Base-by-base conservation (phyloP, 225 moss, liverwort and hornwort genomes). In the Pseudisothecium myosuroides region DNA sequence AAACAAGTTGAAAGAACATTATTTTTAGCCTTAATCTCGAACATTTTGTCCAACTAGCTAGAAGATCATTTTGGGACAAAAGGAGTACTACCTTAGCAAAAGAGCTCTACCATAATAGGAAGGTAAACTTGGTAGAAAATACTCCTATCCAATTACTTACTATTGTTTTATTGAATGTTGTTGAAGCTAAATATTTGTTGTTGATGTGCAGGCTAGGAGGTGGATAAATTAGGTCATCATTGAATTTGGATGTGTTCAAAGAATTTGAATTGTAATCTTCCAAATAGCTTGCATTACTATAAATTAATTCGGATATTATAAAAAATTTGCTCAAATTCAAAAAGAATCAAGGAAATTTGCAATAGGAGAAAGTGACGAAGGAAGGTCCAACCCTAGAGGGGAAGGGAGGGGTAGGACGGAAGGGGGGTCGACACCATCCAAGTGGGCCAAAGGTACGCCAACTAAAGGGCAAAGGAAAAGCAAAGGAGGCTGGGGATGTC, bases 401-500 rank as follows among this genome's bases (percentile, higher is more conserved):
- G 92, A 93, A 93, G 92, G 94, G 93, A 88, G 91, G 91, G 87
- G 86, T 21, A 63, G 87, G 89, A 84, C 85, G 83, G 82, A 90
- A 90, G 63, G 88, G 86, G 13, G 39, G 60, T 5, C 75, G 16
- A 27, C 63, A 83, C 56, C 88, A 56, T 24, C 17, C 7, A 1
- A 18, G 43, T 28, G 89, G 61, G 10, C 81, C 81, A 2, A 94
- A 92, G 36, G 87, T 52, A 6, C 89, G 78, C 26, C 90, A 94
- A 74, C 14, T 91, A 34, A 93, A 92, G 31, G 89, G 85, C 11
- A 94, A 93, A 91, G 94, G 92, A 23, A 93, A 92, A 36, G 85
- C 90, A 26, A 94, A 92, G 31, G 92, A 94, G 13, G 69, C 19
- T 27, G 72, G 90, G 19, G 93, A 92, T 92, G 88, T 82, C 73